Percentiles rank a stretch among this genome's conserved stretches.
These are phyloP conservation scores for Fusarium poae DNA, from an alignment of 2,329 filamentous ascomycete species.

Conservation along the genomic window DNA sequence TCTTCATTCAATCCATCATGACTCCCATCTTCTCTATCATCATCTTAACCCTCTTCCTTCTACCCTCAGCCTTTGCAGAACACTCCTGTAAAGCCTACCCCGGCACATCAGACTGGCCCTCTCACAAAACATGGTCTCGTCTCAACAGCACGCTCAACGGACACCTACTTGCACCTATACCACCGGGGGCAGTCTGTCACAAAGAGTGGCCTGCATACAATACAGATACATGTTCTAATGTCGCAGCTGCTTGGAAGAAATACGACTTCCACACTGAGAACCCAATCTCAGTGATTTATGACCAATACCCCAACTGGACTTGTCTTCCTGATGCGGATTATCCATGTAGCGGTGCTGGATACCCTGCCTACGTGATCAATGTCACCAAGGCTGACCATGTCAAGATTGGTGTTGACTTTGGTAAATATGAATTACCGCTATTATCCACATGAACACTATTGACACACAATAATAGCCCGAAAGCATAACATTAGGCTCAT, in stretches of 20 bases:
- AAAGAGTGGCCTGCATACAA: constrained; percentile 45
- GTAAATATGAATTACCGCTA: constrained; percentile 39
- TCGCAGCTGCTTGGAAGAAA: constrained; percentile 46
- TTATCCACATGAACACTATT: not conserved
- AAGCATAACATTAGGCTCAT: constrained; percentile 59
- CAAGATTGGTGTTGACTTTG: constrained; percentile 58
- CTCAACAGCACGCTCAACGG: constrained; percentile 62
- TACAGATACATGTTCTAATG: constrained; percentile 49
- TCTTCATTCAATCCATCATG: constrained; percentile 20
- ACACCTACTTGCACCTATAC: constrained; percentile 57
- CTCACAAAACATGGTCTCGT: constrained; percentile 57
- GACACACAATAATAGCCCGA: constrained; percentile 48
- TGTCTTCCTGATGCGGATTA: constrained; percentile 59
- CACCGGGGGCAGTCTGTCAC: constrained; percentile 54
- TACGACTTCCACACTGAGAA: constrained; percentile 49
- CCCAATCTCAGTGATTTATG: constrained; percentile 52
- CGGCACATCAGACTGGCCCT: constrained; percentile 62
- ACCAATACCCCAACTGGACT: constrained; percentile 64
- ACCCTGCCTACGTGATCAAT: constrained; percentile 55
- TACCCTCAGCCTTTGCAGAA: constrained; percentile 1
- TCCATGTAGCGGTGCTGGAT: constrained; percentile 54
- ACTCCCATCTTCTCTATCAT: not conserved
- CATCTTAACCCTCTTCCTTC: constrained; percentile 8
- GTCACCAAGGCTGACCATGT: constrained; percentile 53
- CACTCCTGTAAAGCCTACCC: constrained; percentile 62